Conservation (phyloP, 225 moss, liverwort and hornwort genomes). For the Pseudoscleropodium purum region DNA sequence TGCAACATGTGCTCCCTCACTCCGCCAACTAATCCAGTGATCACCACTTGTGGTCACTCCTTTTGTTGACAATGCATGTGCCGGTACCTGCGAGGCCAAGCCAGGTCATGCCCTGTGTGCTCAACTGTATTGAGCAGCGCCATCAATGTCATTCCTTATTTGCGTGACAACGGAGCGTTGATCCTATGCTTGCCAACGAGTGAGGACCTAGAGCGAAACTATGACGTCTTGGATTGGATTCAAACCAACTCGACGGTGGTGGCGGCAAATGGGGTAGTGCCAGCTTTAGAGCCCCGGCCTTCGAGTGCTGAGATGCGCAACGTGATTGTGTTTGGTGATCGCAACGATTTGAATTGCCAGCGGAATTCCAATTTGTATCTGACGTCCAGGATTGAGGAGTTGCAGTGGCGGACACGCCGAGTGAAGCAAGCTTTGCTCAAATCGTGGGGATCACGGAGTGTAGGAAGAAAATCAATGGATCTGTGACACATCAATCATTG, state of each 20-base stretch:
- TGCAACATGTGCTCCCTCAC: neutral
- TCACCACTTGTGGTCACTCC: neutral
- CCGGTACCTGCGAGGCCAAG: neutral
- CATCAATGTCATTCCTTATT: neutral
- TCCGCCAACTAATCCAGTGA: neutral
- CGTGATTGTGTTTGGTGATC: neutral
- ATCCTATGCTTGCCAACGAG: neutral
- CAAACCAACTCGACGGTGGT: neutral
- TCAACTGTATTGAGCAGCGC: neutral
- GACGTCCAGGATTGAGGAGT: neutral
- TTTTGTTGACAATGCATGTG: neutral
- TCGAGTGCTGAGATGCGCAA: neutral
- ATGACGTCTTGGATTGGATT: neutral
- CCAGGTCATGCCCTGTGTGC: neutral
- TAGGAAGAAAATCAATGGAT: neutral
- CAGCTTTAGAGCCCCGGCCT: neutral
- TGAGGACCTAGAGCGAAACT: neutral
- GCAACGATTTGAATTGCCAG: neutral
- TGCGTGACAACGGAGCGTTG: neutral
- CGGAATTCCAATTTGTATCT: neutral
- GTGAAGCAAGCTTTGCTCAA: neutral
- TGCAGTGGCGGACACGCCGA: neutral
- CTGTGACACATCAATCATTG: neutral
- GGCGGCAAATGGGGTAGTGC: too few relatives aligned
- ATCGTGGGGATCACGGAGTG: neutral